Evolutionary conservation across 2,329 filamentous ascomycete species (phyloP), one percentile per base, ranked within the genome.

Genomic region (Penicillium sp.): DNA sequence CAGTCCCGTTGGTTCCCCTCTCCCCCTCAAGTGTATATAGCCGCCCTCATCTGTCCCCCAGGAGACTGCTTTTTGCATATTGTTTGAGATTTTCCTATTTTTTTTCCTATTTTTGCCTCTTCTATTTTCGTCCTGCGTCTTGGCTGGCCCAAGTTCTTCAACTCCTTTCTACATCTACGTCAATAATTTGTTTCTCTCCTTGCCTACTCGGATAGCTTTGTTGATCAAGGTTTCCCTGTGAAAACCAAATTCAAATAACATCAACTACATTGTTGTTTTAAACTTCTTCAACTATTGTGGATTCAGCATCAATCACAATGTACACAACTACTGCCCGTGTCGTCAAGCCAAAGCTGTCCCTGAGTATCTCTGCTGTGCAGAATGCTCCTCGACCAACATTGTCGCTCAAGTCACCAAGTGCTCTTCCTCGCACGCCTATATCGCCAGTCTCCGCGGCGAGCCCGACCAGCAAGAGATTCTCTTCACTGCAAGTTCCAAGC

Each of bases 261-360:
- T 53, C 44, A 52, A 47, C 31, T 35, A 43, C 33, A 56, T 51
- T 21, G 44, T 54, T 57, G 38, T 58, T 41, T 43, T 59, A 31
- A 45, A 45, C 49, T 51, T 19, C 21, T 42, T 17, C 27, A 27
- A 35, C 29, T 52, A 4, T 54, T 44, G 39, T 49, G 49, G 15
- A 27, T 39, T 53, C 12, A 38, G 49, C 23, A 60, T 35, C 25
- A 53, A 31, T 49, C 53, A 77, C 69, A 67, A 77, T 79, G 74
- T 73, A 75, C 64, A 71, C 76, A 65, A 66, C 74, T 59, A 71
- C 75, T 66, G 67, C 74, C 61, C 71, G 73, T 60, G 59, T 54
- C 59, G 67, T 72, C 58, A 78, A 75, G 62, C 79, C 79, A 47
- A 79, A 80, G 74, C 74, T 81, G 62, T 75, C 76, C 49, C 63